Evolutionary conservation across 176 grass and related monocot species (phyloP).

Genomic region (Stipa capillata): DNA sequence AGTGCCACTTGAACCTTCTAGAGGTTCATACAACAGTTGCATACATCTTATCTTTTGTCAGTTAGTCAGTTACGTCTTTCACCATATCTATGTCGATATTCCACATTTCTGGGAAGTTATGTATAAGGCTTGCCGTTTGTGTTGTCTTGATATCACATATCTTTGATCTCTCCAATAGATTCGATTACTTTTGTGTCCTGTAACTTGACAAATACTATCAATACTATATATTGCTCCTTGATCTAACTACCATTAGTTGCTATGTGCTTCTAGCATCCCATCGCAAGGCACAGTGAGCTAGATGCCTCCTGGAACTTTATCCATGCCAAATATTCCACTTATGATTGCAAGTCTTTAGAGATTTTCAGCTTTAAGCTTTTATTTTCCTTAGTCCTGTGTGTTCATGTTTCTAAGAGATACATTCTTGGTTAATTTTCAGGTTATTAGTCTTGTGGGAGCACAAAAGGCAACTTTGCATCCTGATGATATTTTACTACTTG

Average conservation of each 20-base stretch:
- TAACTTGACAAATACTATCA: neutral
- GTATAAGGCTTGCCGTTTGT: neutral
- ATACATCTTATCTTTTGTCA: neutral
- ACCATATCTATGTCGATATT: neutral
- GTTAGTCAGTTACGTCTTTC: neutral
- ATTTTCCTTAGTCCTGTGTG: neutral
- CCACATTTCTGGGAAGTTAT: neutral
- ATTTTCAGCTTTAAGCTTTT: neutral
- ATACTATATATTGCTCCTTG: neutral
- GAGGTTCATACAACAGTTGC: neutral
- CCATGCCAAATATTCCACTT: neutral
- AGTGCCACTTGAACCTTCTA: neutral
- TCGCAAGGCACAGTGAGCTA: neutral
- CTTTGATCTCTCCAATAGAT: neutral
- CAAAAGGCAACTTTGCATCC: conserved; percentile 91
- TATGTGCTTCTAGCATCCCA: neutral
- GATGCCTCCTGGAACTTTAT: too few species aligned
- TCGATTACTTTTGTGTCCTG: neutral
- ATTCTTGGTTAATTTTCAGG: conserved; percentile 39
- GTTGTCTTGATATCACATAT: neutral
- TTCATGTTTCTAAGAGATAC: neutral
- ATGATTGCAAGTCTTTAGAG: neutral
- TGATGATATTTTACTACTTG: conserved; percentile 91
- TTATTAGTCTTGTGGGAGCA: conserved; percentile 95
- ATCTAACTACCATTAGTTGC: neutral